Conservation (phyloP, 148 eudicot genomes). For the Rhododendron kiyosumense region DNA sequence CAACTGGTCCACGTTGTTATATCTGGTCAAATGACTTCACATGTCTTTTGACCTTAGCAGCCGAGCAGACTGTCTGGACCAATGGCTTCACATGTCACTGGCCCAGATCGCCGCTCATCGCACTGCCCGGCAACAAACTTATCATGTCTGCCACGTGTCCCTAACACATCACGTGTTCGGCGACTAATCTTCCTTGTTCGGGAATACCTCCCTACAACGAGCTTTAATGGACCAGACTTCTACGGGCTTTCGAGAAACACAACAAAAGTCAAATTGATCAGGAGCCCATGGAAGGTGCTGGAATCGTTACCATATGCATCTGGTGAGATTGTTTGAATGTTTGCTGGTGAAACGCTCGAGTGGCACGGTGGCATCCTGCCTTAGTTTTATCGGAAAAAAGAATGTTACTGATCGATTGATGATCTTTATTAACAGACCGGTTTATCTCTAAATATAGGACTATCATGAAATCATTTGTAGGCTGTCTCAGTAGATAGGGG, state of each 20-base stretch:
- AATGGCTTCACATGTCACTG: too few species aligned
- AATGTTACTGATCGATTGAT: background rate
- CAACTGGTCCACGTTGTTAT: too few species aligned
- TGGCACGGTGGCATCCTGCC: too few species aligned
- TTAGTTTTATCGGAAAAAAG: background rate
- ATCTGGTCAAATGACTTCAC: too few species aligned
- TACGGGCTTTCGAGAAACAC: constrained; percentile 88
- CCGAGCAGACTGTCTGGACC: too few species aligned
- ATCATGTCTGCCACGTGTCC: too few species aligned
- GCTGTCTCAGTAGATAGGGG: background rate
- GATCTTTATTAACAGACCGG: background rate
- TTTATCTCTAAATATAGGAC: background rate
- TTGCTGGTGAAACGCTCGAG: constrained; percentile 1
- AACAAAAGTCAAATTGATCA: constrained; percentile 56
- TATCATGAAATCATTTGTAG: background rate
- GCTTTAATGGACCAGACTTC: constrained; percentile 98
- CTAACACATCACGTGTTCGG: too few species aligned
- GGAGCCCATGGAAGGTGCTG: constrained; percentile 80
- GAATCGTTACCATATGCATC: constrained; percentile 38
- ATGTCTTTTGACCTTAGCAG: too few species aligned
- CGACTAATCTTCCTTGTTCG: too few species aligned
- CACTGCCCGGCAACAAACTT: too few species aligned
- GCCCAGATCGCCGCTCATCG: too few species aligned
- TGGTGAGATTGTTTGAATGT: constrained; percentile 74
- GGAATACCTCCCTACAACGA: too few species aligned